Conservation (phyloP, 441 rosid species). For the Euphorbia corollata region DNA sequence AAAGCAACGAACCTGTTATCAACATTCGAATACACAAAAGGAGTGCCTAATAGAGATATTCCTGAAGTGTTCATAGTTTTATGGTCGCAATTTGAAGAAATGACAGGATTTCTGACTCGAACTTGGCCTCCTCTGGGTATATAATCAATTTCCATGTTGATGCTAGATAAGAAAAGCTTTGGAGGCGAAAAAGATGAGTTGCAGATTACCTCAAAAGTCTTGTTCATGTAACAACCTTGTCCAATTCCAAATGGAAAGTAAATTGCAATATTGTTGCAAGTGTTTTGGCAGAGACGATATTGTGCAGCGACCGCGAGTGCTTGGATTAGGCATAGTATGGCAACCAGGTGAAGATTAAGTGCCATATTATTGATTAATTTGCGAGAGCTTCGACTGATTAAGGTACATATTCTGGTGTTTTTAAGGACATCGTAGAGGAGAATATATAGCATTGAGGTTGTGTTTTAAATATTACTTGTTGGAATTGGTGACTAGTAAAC, state of each 20-base stretch:
- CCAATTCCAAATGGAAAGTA: constrained; percentile 16
- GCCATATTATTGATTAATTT: background rate
- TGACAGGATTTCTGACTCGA: constrained; percentile 7
- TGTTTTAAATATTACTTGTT: background rate
- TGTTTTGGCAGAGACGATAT: background rate
- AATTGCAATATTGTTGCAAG: background rate
- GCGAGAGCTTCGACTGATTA: background rate
- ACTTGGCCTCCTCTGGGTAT: background rate
- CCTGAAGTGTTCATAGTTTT: background rate
- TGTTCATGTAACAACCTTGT: constrained; percentile 13
- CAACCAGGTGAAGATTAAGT: background rate
- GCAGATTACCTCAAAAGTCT: constrained; percentile 12
- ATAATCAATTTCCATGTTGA: constrained; percentile 6
- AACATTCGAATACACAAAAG: constrained; percentile 5
- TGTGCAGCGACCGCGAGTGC: background rate
- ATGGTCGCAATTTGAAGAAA: background rate
- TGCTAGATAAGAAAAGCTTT: constrained; percentile 7
- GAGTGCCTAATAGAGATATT: constrained; percentile 3
- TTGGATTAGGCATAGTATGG: background rate
- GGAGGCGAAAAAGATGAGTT: background rate
- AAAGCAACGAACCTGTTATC: constrained; percentile 11
- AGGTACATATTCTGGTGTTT: background rate
- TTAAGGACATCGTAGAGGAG: background rate
- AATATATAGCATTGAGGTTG: background rate
- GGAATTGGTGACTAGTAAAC: background rate